Conservation (phyloP, 805 yeast genomes). For the Brettanomyces custersianus region DNA sequence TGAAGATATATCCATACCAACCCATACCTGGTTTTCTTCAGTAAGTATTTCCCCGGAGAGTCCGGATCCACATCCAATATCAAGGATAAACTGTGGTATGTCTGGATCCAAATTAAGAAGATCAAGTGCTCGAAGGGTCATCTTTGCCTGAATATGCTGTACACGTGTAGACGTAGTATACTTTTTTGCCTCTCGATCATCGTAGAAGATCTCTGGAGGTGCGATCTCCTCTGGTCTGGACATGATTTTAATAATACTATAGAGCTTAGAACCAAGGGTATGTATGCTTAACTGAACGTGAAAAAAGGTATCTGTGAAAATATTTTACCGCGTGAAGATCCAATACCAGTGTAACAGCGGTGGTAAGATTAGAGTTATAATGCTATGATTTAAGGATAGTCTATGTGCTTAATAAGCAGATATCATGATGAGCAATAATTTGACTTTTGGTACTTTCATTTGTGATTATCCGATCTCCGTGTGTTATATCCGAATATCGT, state of each 20-base stretch:
- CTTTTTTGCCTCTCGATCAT: conserved; percentile 81
- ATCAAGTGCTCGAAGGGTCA: conserved; percentile 92
- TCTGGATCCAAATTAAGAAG: conserved; percentile 63
- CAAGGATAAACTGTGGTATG: conserved; percentile 62
- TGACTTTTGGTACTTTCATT: no score
- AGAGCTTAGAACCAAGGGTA: no score
- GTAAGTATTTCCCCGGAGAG: conserved; percentile 87
- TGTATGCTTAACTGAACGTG: no score
- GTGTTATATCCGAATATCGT: no score
- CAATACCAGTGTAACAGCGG: no score
- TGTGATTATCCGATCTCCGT: no score
- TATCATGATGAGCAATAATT: no score
- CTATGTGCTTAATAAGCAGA: no score
- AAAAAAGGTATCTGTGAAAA: no score
- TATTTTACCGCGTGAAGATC: no score
- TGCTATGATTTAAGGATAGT: no score
- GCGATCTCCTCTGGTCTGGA: conserved; percentile 95
- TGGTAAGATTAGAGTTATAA: no score
- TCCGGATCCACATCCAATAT: conserved; percentile 97
- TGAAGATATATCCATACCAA: conserved; percentile 94
- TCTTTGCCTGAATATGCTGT: conserved; percentile 95
- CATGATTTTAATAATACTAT: conserved; percentile 35
- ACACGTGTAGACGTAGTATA: conserved; percentile 93
- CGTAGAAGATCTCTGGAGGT: conserved; percentile 92
- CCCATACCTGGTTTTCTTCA: conserved; percentile 91